Evolutionary conservation across 2,329 filamentous ascomycete genomes (phyloP).

Genomic region (Xylariaceae sp.): DNA sequence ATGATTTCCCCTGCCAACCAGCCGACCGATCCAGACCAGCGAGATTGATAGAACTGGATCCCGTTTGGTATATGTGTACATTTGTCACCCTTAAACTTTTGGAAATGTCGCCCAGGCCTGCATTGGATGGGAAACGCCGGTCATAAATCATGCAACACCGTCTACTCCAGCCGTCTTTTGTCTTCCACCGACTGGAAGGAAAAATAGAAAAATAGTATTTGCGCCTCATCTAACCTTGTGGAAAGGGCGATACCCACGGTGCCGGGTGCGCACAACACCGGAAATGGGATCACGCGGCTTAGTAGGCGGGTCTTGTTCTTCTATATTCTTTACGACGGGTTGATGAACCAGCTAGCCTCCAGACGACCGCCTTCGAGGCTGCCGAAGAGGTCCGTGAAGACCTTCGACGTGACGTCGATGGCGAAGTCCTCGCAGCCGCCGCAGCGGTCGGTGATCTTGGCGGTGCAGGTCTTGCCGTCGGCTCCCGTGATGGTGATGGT

Average conservation of each 20-base stretch:
- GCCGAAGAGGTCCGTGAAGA: conserved; percentile 58
- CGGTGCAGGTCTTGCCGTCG: conserved; percentile 60
- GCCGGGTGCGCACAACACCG: neutral
- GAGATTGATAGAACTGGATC: neutral
- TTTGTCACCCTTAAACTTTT: neutral
- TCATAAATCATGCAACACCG: conserved; percentile 12
- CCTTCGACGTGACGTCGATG: conserved; percentile 64
- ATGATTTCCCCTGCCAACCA: neutral
- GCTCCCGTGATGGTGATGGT: conserved; percentile 61
- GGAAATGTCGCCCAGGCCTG: conserved; percentile 20
- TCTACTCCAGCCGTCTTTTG: neutral
- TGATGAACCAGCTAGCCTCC: conserved; percentile 37
- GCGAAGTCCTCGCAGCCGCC: conserved; percentile 60
- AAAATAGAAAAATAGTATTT: conserved; percentile 15
- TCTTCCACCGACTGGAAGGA: neutral
- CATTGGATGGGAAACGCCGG: neutral
- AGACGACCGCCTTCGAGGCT: conserved; percentile 43
- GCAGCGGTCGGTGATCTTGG: conserved; percentile 74
- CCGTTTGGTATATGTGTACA: neutral
- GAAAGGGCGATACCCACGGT: neutral
- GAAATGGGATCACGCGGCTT: neutral
- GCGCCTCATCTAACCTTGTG: neutral
- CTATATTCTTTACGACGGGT: conserved; percentile 2
- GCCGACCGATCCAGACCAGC: neutral
- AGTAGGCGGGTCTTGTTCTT: neutral